A percentile compares a stretch with the other conserved stretches of the same genome.
Evolutionary conservation across 2,329 filamentous ascomycete species (phyloP).

Genomic region (Colletotrichum tropicale): DNA sequence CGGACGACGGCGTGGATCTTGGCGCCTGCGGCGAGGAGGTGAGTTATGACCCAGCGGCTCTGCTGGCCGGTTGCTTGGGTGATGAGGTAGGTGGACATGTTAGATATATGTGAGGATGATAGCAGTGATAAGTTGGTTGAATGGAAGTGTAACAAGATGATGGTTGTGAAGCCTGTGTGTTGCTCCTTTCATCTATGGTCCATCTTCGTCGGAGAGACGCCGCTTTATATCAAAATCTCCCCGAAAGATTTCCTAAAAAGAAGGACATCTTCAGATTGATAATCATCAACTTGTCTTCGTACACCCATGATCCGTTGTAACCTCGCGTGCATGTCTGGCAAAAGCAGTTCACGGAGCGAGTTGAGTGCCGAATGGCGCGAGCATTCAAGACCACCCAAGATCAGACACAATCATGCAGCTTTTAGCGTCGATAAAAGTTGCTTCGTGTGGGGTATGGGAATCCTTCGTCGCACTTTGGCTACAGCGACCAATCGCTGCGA

Average conservation of each 20-base stretch:
- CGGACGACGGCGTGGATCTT: constrained; percentile 41
- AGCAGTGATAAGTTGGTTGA: too few species aligned
- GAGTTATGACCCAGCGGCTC: constrained; percentile 30
- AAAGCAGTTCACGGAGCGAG: accelerated
- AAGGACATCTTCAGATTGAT: background rate
- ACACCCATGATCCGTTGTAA: background rate
- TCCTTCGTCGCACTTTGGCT: background rate
- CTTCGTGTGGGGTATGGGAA: background rate
- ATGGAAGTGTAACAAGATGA: accelerated
- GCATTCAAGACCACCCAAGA: background rate
- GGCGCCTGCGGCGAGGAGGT: constrained; percentile 35
- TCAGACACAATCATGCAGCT: background rate
- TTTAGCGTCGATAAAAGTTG: constrained; percentile 3
- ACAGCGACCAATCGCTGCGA: background rate
- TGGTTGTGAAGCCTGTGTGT: background rate
- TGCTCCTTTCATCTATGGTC: accelerated
- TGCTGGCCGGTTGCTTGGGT: constrained; percentile 39
- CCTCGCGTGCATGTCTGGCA: background rate
- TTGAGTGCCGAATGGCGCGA: background rate
- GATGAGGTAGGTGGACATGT: constrained; percentile 37
- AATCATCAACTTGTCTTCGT: background rate
- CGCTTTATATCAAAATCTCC: background rate
- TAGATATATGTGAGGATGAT: background rate
- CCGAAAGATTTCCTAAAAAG: accelerated
- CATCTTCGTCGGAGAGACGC: background rate